Conservation (phyloP, 805 yeast species). For the Pichia nanzhaoensis region DNA sequence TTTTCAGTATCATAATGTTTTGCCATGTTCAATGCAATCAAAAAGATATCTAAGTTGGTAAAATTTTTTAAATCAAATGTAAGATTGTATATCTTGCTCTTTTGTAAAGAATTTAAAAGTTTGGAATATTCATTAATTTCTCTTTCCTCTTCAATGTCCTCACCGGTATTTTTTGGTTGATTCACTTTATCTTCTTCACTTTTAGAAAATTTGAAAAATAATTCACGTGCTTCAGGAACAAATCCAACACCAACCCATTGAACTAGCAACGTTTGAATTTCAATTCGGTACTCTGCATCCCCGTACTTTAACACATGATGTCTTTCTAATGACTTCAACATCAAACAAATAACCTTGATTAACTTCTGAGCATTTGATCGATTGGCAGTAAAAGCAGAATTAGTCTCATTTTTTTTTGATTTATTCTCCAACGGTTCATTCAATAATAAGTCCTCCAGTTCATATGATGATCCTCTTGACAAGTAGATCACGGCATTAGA, state of each 20-base stretch:
- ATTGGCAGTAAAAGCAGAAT: slow-evolving; percentile 22
- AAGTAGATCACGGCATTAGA: slow-evolving; percentile 44
- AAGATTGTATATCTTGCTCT: slow-evolving; percentile 6
- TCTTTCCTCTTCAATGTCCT: not conserved
- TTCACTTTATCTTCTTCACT: no score
- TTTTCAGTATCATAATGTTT: slow-evolving; percentile 15
- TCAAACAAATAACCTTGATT: slow-evolving; percentile 52
- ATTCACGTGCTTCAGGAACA: slow-evolving; percentile 54
- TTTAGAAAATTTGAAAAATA: slow-evolving; percentile 32
- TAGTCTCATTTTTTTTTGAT: not conserved
- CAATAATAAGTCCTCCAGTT: slow-evolving; percentile 15
- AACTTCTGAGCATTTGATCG: slow-evolving; percentile 32
- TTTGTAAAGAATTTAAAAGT: not conserved
- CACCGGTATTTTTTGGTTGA: not conserved
- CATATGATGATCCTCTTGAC: slow-evolving; percentile 29
- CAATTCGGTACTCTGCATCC: slow-evolving; percentile 49
- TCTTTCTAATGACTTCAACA: slow-evolving; percentile 48
- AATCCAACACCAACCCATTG: slow-evolving; percentile 52
- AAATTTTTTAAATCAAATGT: slow-evolving; percentile 6
- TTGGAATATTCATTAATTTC: not conserved
- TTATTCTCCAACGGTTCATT: slow-evolving; percentile 2
- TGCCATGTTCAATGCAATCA: slow-evolving; percentile 18
- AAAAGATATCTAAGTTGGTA: slow-evolving; percentile 13
- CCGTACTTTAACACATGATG: slow-evolving; percentile 36
- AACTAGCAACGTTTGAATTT: slow-evolving; percentile 52